Conservation (phyloP, 495 filamentous ascomycete species). For the Barbatosphaeria neglecta region DNA sequence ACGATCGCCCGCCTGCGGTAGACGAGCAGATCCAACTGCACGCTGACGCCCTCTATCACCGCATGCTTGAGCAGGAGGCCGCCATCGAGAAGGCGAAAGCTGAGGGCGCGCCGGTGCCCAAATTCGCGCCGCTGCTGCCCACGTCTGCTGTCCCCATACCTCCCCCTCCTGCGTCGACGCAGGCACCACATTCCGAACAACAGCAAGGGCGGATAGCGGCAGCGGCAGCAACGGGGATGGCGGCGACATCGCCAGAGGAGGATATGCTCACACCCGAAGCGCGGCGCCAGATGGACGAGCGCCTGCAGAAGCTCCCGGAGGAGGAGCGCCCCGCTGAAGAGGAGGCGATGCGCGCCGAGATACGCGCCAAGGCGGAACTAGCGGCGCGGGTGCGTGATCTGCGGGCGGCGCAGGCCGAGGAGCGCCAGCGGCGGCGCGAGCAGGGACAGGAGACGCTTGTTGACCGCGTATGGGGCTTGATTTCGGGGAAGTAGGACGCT, state of each 20-base stretch:
- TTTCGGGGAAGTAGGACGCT: neutral
- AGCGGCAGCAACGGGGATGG: slow-evolving; percentile 16
- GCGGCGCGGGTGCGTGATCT: slow-evolving; percentile 39
- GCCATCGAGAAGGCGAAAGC: slow-evolving; percentile 54
- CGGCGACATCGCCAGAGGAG: slow-evolving; percentile 10
- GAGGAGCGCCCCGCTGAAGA: slow-evolving; percentile 57
- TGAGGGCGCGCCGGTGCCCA: slow-evolving; percentile 41
- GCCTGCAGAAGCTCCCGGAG: slow-evolving; percentile 46
- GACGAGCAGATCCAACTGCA: slow-evolving; percentile 94
- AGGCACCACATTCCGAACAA: neutral
- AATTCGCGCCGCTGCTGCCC: slow-evolving; percentile 32
- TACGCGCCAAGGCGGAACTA: slow-evolving; percentile 42
- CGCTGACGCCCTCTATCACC: slow-evolving; percentile 77
- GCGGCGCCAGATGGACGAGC: slow-evolving; percentile 35
- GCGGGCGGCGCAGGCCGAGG: slow-evolving; percentile 45
- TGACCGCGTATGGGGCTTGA: slow-evolving; percentile 28
- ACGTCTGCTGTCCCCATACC: slow-evolving; percentile 10
- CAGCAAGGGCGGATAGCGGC: slow-evolving; percentile 8
- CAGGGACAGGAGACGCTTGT: slow-evolving; percentile 43
- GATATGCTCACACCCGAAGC: slow-evolving; percentile 22
- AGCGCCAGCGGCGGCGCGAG: slow-evolving; percentile 44
- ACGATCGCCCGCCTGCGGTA: slow-evolving; percentile 49
- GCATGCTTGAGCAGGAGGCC: slow-evolving; percentile 67
- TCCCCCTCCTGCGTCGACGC: neutral
- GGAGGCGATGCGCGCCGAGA: slow-evolving; percentile 47